Percentiles rank a stretch among this genome's conserved stretches.
These are phyloP conservation scores for Exserohilum rostratum DNA, from an alignment of 2,329 filamentous ascomycete genomes.

Conservation along the genomic window DNA sequence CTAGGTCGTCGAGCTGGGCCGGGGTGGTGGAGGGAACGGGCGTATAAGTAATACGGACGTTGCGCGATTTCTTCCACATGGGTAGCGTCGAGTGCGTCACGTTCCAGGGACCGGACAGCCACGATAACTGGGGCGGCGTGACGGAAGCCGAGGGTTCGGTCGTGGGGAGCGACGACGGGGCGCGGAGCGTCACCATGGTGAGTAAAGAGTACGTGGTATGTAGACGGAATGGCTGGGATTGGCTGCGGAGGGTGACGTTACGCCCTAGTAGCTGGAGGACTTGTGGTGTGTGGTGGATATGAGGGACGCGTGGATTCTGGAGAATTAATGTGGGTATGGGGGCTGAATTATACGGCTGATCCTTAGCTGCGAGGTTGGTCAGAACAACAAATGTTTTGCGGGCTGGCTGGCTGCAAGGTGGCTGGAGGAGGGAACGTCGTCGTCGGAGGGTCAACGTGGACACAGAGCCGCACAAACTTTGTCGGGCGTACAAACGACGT, in stretches of 20 bases:
- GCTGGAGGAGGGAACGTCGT: neutral
- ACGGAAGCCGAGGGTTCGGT: conserved; percentile 23
- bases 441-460: neutral
- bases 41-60: conserved; percentile 79
- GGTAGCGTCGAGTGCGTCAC: conserved; percentile 49
- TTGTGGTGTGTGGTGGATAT: conserved; percentile 1
- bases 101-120: conserved; percentile 44
- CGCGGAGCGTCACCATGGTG: conserved; percentile 33
- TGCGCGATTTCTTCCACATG: conserved; percentile 82
- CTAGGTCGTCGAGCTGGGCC: conserved; percentile 69
- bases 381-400: conserved; percentile 3
- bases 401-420: neutral
- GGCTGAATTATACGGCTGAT: conserved; percentile 1
- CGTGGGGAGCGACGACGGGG: conserved; percentile 31
- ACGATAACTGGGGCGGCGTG: conserved; percentile 46
- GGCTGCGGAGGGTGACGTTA: neutral
- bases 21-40: conserved; percentile 40
- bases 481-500: too few relatives aligned
- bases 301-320: conserved; percentile 13
- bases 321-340: conserved; percentile 9
- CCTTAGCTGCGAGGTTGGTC: conserved; percentile 6
- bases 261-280: neutral
- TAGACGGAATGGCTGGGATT: neutral
- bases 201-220: neutral
- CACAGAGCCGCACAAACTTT: neutral